Evolutionary conservation across 495 filamentous ascomycete genomes (phyloP).

Genomic region (Umbilicaria muhlenbergii): DNA sequence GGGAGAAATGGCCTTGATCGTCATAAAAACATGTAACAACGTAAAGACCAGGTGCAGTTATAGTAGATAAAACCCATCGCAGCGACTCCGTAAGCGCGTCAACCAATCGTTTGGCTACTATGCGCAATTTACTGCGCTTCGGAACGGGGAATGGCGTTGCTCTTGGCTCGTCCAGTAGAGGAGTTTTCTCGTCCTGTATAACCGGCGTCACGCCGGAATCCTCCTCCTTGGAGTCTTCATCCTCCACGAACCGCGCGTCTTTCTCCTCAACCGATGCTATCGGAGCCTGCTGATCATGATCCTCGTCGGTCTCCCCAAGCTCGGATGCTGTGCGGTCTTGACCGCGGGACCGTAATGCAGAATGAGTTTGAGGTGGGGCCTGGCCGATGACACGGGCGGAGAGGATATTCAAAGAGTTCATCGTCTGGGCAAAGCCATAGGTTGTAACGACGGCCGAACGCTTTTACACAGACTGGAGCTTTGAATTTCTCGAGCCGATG

Average conservation of each 20-base stretch:
- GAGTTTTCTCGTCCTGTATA: conserved; percentile 47
- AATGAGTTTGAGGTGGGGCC: conserved; percentile 28
- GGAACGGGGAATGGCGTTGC: conserved; percentile 32
- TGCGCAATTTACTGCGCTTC: conserved; percentile 31
- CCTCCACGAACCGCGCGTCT: conserved; percentile 9
- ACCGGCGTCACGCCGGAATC: conserved; percentile 12
- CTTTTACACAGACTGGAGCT: conserved; percentile 14
- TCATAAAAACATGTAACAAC: conserved; percentile 68
- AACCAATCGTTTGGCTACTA: conserved; percentile 18
- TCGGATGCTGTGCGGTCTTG: not conserved
- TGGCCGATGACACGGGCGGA: conserved; percentile 69
- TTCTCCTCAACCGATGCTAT: conserved; percentile 20
- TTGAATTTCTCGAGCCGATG: not conserved
- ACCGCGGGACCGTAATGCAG: conserved; percentile 4
- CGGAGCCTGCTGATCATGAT: conserved; percentile 29
- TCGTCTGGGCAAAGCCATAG: conserved; percentile 50
- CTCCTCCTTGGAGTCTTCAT: conserved; percentile 22
- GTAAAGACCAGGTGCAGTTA: conserved; percentile 67
- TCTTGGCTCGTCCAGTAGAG: conserved; percentile 30
- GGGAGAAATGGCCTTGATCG: conserved; percentile 63
- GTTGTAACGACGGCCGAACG: conserved; percentile 25
- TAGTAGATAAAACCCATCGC: conserved; percentile 47
- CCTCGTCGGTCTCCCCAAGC: conserved; percentile 21
- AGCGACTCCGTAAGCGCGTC: conserved; percentile 15
- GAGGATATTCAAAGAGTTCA: conserved; percentile 97